Base-by-base conservation (phyloP, 2,329 filamentous ascomycete genomes). In the Chaetomiaceae sp. region DNA sequence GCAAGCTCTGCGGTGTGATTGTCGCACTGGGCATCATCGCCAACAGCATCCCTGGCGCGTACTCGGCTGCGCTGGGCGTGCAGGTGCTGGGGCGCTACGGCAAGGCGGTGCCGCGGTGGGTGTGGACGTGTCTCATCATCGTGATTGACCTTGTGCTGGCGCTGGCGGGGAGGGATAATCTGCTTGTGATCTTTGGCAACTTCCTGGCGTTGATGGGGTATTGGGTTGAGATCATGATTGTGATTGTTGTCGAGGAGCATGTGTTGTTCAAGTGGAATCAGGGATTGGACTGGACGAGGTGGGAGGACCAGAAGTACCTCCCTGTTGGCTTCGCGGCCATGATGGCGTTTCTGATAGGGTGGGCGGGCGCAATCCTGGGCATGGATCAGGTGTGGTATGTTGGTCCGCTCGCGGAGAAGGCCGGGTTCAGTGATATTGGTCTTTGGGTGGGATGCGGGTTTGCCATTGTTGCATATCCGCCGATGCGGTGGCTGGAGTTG, bases 351-450 rank as follows among this genome's bases (percentile, higher is more conserved):
- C 63, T 83, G 34, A 61, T 86, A 13, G 82, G 83, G 3, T 86
- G 83, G 82, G 74, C 73, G 3, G 82, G 83, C 8, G 77, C 81
- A 0, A 76, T 87, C 23, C 63, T 86, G 40, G 83, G 76, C 53
- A 87, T 87, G 83, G 79, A 79, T 19, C 83, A 88, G 68, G 77
- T 79, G 3, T 87, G 82, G 77, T 87, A 83, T 64, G 76, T 81
- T 53, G 83, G 84, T 1, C 83, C 83, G 7, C 48, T 65, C 37
- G 60, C 62, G 5, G 50, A 59, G 47, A 34, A 59, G 14, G 56
- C 58, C 0, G 60, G 58, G 1, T 31, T 43, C 14, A 51, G 56
- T 21, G 62, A 63, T 31, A 54, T 65, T n/a, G 63, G 62, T 2
- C 49, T 64, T 1, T 62, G 58, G 50, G 44, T 63, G 12, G 60